Base-by-base conservation (phyloP, 257 asterid genomes). In the Capsicum chinense region DNA sequence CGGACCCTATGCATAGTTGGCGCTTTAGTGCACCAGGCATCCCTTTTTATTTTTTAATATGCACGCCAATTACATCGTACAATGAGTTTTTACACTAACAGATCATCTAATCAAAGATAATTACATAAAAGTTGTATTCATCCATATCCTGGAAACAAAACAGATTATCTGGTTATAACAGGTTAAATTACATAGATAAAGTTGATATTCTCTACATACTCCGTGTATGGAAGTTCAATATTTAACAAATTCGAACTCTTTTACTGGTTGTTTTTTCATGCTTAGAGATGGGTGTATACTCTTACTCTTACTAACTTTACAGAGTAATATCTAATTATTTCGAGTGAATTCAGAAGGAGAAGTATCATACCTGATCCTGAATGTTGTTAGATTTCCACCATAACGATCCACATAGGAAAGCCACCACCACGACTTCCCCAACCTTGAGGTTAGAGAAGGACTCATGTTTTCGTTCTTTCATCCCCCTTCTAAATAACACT, bases 331-430 rank as follows among this genome's bases (percentile, higher is more conserved):
- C 70, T 11, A 44, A 44, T 44, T 26, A 5, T 33, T 19, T 21
- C 12, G 42, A 8, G 16, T 50, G 5, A 48, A 35, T 6, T 37
- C 21, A 21, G 9, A 37, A 76, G 42, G 44, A 64, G 26, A 62
- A 68, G 37, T 19, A 58, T 44, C 6, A 0, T 82, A 91, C 99
- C 94, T 95, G 96, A 48, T 95, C 99, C 86, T 93, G 97, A 33
- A 95, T 80, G 86, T 90, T 91, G 39, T 33, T 85, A 5, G 97
- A 91, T 84, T 89, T 86, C 97, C 97, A 95, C 99, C 99, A 95
- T 3, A 95, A 86, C 9, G 88, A 86, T 6, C 98, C 99, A 19
- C 79, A 5, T 0, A 95, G 84, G 57, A 94, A 33, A 13, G 97
- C 85, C 14, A 91, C 92, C 0, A 48, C 71, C 7, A 95, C n/a